Evolutionary conservation across 345 rosid genomes (phyloP).

Genomic region (Boechera retrofracta): DNA sequence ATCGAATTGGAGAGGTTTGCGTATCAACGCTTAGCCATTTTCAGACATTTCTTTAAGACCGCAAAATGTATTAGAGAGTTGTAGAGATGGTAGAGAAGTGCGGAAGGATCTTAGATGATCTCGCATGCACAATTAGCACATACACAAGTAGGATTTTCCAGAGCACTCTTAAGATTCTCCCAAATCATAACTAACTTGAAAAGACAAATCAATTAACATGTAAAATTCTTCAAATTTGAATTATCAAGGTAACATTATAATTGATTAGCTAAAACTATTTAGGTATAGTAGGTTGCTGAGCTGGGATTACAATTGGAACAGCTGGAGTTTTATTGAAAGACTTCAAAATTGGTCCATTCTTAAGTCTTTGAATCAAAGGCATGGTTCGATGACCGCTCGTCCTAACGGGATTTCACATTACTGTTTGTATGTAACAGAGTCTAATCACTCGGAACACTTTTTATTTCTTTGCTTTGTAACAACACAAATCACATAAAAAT

Average conservation of each 20-base stretch:
- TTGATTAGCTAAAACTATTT: not conserved
- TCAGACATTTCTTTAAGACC: not conserved
- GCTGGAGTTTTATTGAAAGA: not conserved
- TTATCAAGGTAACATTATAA: not conserved
- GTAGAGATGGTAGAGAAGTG: not conserved
- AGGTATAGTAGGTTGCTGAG: not conserved
- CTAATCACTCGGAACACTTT: not conserved
- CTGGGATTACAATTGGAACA: not conserved
- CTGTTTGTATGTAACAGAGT: not conserved
- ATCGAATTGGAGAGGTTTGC: too few species aligned
- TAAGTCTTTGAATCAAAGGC: not conserved
- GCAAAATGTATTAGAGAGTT: too few species aligned
- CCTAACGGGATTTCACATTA: not conserved
- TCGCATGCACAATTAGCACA: not conserved
- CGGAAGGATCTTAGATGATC: not conserved
- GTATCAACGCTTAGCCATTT: not conserved
- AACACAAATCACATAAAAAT: not conserved
- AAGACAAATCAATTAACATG: not conserved
- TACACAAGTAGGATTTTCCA: too few species aligned
- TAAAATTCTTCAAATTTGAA: not conserved
- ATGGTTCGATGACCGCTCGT: not conserved
- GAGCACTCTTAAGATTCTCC: not conserved
- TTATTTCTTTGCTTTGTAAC: not conserved
- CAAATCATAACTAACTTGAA: not conserved
- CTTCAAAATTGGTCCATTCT: not conserved